Base-by-base conservation (phyloP, 2,329 filamentous ascomycete genomes). In the Exophiala aquamarina region DNA sequence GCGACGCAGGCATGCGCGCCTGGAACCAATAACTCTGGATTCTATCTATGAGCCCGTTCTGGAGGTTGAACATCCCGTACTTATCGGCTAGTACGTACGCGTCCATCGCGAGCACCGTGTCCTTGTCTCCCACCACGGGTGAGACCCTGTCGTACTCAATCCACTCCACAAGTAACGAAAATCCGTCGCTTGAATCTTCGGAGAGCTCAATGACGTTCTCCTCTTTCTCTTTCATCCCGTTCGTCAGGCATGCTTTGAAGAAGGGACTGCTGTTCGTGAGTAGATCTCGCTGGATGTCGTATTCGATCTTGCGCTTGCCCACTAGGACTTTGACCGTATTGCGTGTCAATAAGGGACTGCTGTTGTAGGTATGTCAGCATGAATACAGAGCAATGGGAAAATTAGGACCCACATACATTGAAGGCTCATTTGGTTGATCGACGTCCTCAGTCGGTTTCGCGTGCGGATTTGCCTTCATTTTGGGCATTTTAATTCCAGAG, bases 51-150 rank as follows among this genome's bases (percentile, higher is more conserved):
- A 44, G 14, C 4, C 17, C 21, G 38, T 52, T 49, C 26, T 51
- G 43, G 37, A 23, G 38, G 11, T 41, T 23, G 3, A 32, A 18
- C 48, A 51, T 45, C 33, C 23, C 23, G 18, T 45, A 42, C 26
- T 51, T 52, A n/a, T 49, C 51, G 18, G 44, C 51, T 7, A 51
- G 35, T 8, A 49, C 15, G 39, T 41, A 54, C 4, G 47, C 40
- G 34, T 38, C 11, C 13, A 52, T 28, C 7, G 31, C 13, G 13
- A 4, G 6, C 10, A 23, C 4, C 17, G 33, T 9, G 7, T 44
- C 31, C 14, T 36, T 9, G 17, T 20, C 6, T 6, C 29, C 19
- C 18, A 11, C 26, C 21, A 8, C 14, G 6, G 7, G 14, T 35
- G 21, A 37, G 34, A 13, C 13, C 15, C 15, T 34, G n/a, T n/a